These are phyloP conservation scores for Heritiera fomes DNA, from an alignment of 345 rosid species.

Conservation along the genomic window DNA sequence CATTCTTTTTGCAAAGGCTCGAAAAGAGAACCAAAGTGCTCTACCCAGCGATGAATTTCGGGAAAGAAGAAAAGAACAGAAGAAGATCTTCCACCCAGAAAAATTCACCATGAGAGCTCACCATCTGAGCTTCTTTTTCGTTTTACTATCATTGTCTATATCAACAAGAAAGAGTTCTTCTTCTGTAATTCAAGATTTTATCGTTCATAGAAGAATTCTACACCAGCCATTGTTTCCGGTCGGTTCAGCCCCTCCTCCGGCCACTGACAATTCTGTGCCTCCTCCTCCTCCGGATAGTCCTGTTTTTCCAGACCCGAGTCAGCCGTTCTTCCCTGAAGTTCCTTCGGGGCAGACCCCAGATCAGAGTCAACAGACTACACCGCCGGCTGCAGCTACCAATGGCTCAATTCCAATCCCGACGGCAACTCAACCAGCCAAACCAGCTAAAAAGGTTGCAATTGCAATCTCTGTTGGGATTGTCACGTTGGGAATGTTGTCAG, in stretches of 20 bases:
- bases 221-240: constrained; percentile 89
- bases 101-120: constrained; percentile 60
- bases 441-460: constrained; percentile 76
- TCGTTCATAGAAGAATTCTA: constrained; percentile 60
- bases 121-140: constrained; percentile 32
- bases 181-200: constrained; percentile 3
- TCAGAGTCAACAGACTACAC: constrained; percentile 54
- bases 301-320: constrained; percentile 54
- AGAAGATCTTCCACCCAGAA: constrained; percentile 34
- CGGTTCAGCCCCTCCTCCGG: constrained; percentile 55
- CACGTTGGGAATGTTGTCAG: constrained; percentile 90
- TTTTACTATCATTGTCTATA: constrained; percentile 17
- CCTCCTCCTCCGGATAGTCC: constrained; percentile 48
- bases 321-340: constrained; percentile 89
- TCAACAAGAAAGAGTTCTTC: neutral
- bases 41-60: constrained; percentile 50
- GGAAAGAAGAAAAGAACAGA: constrained; percentile 31
- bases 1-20: neutral
- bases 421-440: constrained; percentile 67
- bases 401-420: constrained; percentile 69
- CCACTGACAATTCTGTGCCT: neutral
- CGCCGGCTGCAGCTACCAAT: constrained; percentile 43
- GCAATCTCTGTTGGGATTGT: constrained; percentile 90
- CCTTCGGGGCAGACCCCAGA: constrained; percentile 52
- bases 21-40: neutral